These are phyloP conservation scores for Domatiomyces catenatus DNA, from an alignment of 2,329 filamentous ascomycete genomes.

Conservation along the genomic window DNA sequence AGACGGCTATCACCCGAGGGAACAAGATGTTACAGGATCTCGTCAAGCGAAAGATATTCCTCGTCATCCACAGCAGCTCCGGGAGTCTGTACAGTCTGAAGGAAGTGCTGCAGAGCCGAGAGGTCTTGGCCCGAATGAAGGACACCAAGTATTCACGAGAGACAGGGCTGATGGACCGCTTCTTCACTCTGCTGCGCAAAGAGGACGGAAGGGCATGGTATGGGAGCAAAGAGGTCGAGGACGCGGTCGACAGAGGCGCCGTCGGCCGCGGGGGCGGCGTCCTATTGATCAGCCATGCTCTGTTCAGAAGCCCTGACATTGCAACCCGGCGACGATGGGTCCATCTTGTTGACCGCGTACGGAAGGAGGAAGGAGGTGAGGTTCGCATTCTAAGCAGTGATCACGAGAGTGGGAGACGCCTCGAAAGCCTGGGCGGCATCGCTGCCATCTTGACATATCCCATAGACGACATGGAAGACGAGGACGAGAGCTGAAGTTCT, in stretches of 20 bases:
- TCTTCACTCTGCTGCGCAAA: slow-evolving; percentile 59
- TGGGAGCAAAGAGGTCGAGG: slow-evolving; percentile 65
- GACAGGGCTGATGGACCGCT: slow-evolving; percentile 68
- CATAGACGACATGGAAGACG: slow-evolving; percentile 63
- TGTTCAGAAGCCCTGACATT: slow-evolving; percentile 75
- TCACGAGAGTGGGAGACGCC: slow-evolving; percentile 77
- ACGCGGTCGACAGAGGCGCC: slow-evolving; percentile 71
- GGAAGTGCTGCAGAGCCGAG: slow-evolving; percentile 68
- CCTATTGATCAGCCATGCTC: slow-evolving; percentile 68
- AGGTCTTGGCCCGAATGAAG: slow-evolving; percentile 60
- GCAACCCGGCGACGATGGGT: slow-evolving; percentile 67
- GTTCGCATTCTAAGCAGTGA: slow-evolving; percentile 79
- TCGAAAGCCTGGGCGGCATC: slow-evolving; percentile 73
- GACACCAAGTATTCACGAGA: slow-evolving; percentile 82
- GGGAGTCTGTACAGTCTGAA: slow-evolving; percentile 77
- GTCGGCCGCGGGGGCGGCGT: slow-evolving; percentile 76
- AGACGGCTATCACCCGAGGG: slow-evolving; percentile 45
- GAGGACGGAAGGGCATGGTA: slow-evolving; percentile 89
- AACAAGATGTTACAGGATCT: slow-evolving; percentile 53
- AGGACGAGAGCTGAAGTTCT: slow-evolving; percentile 31
- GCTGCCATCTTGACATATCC: slow-evolving; percentile 86
- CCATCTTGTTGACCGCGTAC: slow-evolving; percentile 71
- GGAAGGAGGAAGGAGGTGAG: slow-evolving; percentile 64
- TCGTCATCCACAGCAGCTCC: slow-evolving; percentile 68
- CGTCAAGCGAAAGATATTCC: slow-evolving; percentile 40